A percentile compares a stretch with the other conserved stretches of the same genome.
Evolutionary conservation across 2,329 filamentous ascomycete species (phyloP).

Genomic region (Cladosporium phlei): DNA sequence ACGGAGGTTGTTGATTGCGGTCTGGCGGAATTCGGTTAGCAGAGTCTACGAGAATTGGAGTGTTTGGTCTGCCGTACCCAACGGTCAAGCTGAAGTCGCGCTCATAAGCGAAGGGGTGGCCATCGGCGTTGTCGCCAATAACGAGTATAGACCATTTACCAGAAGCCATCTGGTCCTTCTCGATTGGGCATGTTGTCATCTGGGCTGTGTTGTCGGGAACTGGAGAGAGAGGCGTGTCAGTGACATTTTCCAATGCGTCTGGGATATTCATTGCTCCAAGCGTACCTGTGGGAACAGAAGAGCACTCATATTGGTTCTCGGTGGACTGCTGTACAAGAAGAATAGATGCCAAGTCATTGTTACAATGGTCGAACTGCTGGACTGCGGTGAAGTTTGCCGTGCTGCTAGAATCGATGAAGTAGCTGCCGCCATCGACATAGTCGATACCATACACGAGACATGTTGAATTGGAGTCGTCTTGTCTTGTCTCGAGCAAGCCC

Average conservation of each 20-base stretch:
- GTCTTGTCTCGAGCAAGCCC: background rate
- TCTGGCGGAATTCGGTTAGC: background rate
- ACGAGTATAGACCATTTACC: constrained; percentile 18
- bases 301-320: constrained; percentile 17
- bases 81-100: constrained; percentile 16
- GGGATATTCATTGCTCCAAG: no score
- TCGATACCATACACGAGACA: constrained; percentile 22
- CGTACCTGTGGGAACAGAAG: constrained; percentile 5
- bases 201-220: constrained; percentile 13
- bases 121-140: constrained; percentile 20
- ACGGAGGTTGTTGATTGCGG: constrained; percentile 17
- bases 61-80: background rate
- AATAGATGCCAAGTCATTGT: constrained; percentile 15
- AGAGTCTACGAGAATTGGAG: background rate
- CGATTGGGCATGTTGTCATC: constrained; percentile 19
- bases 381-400: constrained; percentile 19
- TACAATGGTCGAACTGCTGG: constrained; percentile 21
- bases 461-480: constrained; percentile 12
- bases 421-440: constrained; percentile 20
- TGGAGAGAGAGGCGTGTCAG: background rate
- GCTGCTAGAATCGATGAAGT: constrained; percentile 22
- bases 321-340: constrained; percentile 15
- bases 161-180: constrained; percentile 19
- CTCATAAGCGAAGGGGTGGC: constrained; percentile 19
- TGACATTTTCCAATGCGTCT: background rate